A percentile compares a stretch with the other conserved stretches of the same genome.
phyloP scores from a whole-genome alignment of 2,329 filamentous ascomycete genomes.

The Aspergillus aculeatinus region DNA sequence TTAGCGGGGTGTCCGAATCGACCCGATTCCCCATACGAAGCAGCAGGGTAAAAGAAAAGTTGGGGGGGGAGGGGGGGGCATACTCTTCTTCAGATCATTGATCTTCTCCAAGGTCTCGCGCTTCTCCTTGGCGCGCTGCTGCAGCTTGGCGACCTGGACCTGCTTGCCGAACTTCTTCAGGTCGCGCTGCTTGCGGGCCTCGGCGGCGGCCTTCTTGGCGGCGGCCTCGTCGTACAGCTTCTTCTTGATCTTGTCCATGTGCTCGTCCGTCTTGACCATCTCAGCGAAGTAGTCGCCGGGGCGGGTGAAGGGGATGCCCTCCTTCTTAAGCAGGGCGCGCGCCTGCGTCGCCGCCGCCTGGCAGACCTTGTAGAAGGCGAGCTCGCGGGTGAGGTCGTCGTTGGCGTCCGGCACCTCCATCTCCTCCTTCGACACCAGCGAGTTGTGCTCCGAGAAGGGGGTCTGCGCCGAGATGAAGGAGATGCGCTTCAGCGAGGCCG shows the following conservation, averaged over 20 bases:
- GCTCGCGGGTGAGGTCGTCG: constrained; percentile 88
- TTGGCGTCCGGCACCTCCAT: constrained; percentile 79
- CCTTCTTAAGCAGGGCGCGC: constrained; percentile 72
- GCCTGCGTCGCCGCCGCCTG: constrained; percentile 74
- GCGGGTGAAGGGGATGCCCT: constrained; percentile 80
- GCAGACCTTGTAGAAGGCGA: constrained; percentile 89
- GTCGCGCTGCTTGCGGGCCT: constrained; percentile 88
- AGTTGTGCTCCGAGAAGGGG: constrained; percentile 81
- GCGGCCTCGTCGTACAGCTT: constrained; percentile 92
- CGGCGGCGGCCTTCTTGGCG: constrained; percentile 84
- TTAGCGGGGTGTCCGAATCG: neutral
- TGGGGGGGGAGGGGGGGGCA: constrained; percentile 39
- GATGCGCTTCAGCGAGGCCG: constrained; percentile 70
- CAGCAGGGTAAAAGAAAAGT: neutral
- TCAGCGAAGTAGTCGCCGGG: constrained; percentile 97
- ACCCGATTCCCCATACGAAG: neutral
- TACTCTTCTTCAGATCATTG: constrained; percentile 91
- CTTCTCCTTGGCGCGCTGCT: constrained; percentile 92
- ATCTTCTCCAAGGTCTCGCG: constrained; percentile 94
- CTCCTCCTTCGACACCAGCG: constrained; percentile 65
- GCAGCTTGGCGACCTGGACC: constrained; percentile 92
- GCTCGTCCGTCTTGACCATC: constrained; percentile 98
- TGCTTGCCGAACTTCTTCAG: constrained; percentile 99
- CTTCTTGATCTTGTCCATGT: constrained; percentile 95
- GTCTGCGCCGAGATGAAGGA: constrained; percentile 58